Percentiles rank a stretch among this genome's conserved stretches.
Conservation (phyloP, 306 rosid species). For the Fragaria iinumae region DNA sequence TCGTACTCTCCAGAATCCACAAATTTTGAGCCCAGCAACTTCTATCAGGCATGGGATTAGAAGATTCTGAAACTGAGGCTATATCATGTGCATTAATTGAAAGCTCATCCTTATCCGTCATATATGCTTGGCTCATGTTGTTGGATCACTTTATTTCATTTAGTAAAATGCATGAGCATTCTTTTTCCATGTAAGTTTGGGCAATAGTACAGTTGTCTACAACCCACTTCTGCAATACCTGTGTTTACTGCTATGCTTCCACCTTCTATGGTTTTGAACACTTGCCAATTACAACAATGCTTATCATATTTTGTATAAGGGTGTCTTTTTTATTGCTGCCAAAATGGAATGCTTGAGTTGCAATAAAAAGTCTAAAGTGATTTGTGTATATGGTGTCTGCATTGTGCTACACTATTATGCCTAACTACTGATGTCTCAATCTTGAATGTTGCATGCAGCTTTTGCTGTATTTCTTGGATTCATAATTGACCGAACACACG, state of each 20-base stretch:
- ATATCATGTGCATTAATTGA: not conserved
- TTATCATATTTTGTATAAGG: not conserved
- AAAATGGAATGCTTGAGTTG: not conserved
- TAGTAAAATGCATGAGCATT: not conserved
- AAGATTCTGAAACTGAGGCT: not conserved
- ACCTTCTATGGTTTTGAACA: not conserved
- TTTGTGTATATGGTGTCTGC: slow-evolving; percentile 4
- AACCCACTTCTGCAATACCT: not conserved
- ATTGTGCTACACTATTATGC: not conserved
- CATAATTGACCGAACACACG: slow-evolving; percentile 65
- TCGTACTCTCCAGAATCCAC: not conserved
- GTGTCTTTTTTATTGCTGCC: not conserved
- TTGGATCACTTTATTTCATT: not conserved
- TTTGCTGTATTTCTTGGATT: slow-evolving; percentile 78
- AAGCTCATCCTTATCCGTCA: not conserved
- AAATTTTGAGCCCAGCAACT: not conserved
- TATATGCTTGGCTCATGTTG: not conserved
- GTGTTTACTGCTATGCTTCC: not conserved
- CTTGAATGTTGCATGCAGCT: slow-evolving; percentile 42
- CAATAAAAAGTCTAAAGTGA: not conserved
- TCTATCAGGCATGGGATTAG: not conserved
- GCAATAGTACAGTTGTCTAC: not conserved
- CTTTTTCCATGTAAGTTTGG: not conserved
- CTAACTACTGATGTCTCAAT: slow-evolving; percentile 2
- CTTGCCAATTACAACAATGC: not conserved